Percentiles rank a stretch among this genome's conserved stretches.
These are phyloP conservation scores for Lactarius tabidus DNA, from an alignment of 768 basidiomycete genomes.

Conservation along the genomic window DNA sequence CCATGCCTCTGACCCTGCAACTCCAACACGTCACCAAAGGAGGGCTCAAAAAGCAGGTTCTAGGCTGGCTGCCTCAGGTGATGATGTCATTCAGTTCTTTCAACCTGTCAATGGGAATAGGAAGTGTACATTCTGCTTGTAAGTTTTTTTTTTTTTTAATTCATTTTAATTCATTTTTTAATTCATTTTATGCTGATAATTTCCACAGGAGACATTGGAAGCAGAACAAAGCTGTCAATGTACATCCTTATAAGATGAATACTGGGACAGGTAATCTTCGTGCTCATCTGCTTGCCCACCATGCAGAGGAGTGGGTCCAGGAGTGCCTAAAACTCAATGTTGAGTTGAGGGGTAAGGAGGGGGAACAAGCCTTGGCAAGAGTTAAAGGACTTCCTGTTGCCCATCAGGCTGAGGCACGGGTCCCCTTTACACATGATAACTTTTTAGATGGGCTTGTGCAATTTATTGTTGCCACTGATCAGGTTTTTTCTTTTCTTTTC, in stretches of 20 bases:
- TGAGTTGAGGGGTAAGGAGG: not conserved
- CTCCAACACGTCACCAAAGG: no score
- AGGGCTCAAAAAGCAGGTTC: not conserved
- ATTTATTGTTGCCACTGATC: constrained; percentile 2
- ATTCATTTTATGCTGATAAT: not conserved
- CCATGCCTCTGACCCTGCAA: no score
- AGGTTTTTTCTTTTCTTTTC: not conserved
- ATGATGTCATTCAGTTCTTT: not conserved
- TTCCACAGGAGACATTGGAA: no score
- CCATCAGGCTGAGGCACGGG: not conserved
- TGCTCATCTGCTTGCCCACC: not conserved
- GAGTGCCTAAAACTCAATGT: not conserved
- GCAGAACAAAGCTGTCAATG: not conserved
- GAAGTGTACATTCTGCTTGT: not conserved
- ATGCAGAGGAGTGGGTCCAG: not conserved
- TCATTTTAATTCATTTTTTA: not conserved
- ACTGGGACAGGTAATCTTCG: not conserved
- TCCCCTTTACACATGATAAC: not conserved
- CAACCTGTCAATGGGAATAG: not conserved
- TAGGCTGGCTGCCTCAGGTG: not conserved
- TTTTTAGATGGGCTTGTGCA: not conserved
- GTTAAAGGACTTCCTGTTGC: not conserved
- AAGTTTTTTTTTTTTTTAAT: not conserved
- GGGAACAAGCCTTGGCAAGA: not conserved
- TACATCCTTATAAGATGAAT: no score